A percentile compares a stretch with the other conserved stretches of the same genome.
Evolutionary conservation across 2,329 filamentous ascomycete genomes (phyloP).

Genomic region (Trichoderma sp.): DNA sequence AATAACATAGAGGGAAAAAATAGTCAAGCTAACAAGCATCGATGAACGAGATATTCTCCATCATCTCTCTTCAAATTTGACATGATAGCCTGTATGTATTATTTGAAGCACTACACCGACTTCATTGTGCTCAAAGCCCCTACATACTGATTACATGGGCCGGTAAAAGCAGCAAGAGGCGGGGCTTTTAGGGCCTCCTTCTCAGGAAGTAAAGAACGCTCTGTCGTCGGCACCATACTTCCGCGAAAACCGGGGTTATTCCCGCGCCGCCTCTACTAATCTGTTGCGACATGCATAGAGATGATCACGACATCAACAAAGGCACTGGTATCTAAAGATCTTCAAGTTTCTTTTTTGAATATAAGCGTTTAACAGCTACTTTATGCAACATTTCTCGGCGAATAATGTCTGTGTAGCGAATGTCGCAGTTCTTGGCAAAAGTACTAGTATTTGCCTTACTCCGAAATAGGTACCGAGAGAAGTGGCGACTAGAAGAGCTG

Average conservation of each 20-base stretch:
- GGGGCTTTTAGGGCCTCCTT: not conserved
- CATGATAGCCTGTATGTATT: not conserved
- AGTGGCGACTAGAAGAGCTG: no score
- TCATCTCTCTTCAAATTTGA: not conserved
- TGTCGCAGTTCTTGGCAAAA: not conserved
- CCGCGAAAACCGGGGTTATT: conserved; percentile 16
- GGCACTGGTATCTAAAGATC: not conserved
- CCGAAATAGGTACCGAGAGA: no score
- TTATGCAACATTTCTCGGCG: not conserved
- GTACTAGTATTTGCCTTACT: not conserved
- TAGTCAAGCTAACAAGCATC: not conserved
- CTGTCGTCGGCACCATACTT: not conserved
- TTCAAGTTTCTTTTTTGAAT: not conserved
- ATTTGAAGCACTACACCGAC: not conserved
- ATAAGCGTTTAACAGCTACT: not conserved
- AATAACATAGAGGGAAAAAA: not conserved
- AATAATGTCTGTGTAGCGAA: not conserved
- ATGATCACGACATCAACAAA: conserved; percentile 11
- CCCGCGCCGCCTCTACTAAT: not conserved
- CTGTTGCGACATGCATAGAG: conserved; percentile 9
- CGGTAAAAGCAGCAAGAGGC: conserved; percentile 18
- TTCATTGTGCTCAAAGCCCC: not conserved
- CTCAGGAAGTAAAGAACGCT: no score
- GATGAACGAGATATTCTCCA: not conserved
- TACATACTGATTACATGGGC: not conserved